Conservation (phyloP, 345 rosid genomes). For the Eucalyptus shirleyi region DNA sequence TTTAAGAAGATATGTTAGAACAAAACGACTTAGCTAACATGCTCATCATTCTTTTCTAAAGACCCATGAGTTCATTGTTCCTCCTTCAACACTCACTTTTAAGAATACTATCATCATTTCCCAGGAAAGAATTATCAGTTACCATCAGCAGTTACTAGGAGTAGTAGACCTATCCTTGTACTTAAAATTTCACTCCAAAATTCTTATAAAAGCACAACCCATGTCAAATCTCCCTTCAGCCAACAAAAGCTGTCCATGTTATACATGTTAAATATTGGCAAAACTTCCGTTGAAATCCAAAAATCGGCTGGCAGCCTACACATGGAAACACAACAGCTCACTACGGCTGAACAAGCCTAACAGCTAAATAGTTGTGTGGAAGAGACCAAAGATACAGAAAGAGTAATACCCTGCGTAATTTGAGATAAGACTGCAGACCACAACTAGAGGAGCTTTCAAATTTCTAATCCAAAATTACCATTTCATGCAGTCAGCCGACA, state of each 20-base stretch:
- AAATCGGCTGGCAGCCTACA: neutral
- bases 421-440: neutral
- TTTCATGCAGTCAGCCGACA: neutral
- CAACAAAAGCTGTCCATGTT: neutral
- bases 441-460: neutral
- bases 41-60: neutral
- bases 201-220: neutral
- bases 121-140: neutral
- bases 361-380: neutral
- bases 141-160: neutral
- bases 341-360: neutral
- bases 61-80: neutral
- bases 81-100: neutral
- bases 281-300: neutral
- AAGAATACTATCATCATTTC: neutral
- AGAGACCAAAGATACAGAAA: neutral
- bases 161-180: neutral
- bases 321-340: neutral
- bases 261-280: neutral
- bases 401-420: neutral
- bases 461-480: neutral
- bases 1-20: neutral
- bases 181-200: neutral
- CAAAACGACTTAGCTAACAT: neutral
- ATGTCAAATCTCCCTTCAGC: neutral